Base-by-base conservation (phyloP, 179 eudicot species). In the Silene vulgaris region DNA sequence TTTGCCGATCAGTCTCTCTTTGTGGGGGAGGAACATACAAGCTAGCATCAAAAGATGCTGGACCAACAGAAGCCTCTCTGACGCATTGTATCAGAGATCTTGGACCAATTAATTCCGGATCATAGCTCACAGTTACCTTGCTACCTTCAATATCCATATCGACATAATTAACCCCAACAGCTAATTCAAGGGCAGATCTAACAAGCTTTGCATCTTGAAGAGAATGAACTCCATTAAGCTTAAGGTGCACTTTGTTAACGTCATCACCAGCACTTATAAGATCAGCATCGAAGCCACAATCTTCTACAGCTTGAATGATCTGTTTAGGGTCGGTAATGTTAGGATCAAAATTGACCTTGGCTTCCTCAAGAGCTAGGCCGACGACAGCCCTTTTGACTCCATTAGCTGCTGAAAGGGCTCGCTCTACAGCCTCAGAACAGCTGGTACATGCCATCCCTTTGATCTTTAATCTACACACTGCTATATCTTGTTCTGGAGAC, bases 381-480 rank as follows among this genome's bases (percentile, higher is more conserved):
- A 94, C 98, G 64, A 87, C 92, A 69, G 97, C 96, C 69, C 85
- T 92, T 80, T 87, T 91, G 37, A 94, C 97, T 74, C 98, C 98
- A 73, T 87, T 80, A 66, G 90, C 87, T 82, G 85, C 85, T 72
- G 72, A 75, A 75, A 94, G 90, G 71, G 92, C 92, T 45, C 89
- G 90, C 74, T 94, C 98, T 68, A 80, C 80, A 62, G 98, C 85
- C 80, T 91, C 98, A 5, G 98, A 88, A 83, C 98, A 94, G 88
- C 92, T 91, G 19, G 98, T 92, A 88, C 98, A 94, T 74, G 92
- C 88, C 98, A 94, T 91, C 72, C 97, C 97, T 84, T 90, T 94
- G 59, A 94, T 87, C 84, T 83, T 85, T 60, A 94, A 78, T 65
- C 97, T 83, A 80, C 94, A 90, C 48, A 90, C 90, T 26, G 87